Evolutionary conservation across 768 basidiomycete genomes (phyloP), one percentile per base, ranked within the genome.

Genomic region (Leucocoprinus leucothites): DNA sequence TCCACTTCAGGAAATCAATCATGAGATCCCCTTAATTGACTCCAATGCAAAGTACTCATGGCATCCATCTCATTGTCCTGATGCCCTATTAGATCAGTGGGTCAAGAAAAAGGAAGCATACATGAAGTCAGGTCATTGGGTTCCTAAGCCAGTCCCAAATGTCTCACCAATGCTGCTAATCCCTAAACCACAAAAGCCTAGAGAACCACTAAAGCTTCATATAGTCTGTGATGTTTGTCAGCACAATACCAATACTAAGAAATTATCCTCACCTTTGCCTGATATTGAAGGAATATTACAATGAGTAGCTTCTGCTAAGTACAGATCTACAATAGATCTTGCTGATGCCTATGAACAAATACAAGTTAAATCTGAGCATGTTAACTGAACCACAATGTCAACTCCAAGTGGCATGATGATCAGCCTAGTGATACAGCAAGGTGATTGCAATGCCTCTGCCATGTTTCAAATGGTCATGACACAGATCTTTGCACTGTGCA

Each of bases 281-380:
- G 74, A 79, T 51, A 67, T 70, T 13, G 74, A 78, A 13, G 65
- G 64, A 1, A 76, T 80, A 0, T 47, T 68, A 3, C 35, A 64
- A 8, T 61, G 71, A 13, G 69, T 73, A 0, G 71, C 73, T 0
- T n/a, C 61, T 0, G 60, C 62, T 0, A 56, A 47, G 9, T 72
- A 67, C 48, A 54, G 71, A 0, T 67, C 73, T 0, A 63, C 67
- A 4, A 63, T 80, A 3, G 74, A 80, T 56, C 57, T 68, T 14
- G 67, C 69, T 26, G 65, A 71, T 49, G 73, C 75, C 0, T 80
- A 75, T 61, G 72, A 80, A 54, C 77, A 80, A 47, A 71, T 73
- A 0, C 24, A 64, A 0, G 65, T 74, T 3, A 50, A 60, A 0
- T 61, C 65, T 16, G 63, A 66, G 19, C 61, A 71, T 53, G 64